These are phyloP conservation scores for Pyronema omphalodes DNA, from an alignment of 495 filamentous ascomycete genomes.

Conservation along the genomic window DNA sequence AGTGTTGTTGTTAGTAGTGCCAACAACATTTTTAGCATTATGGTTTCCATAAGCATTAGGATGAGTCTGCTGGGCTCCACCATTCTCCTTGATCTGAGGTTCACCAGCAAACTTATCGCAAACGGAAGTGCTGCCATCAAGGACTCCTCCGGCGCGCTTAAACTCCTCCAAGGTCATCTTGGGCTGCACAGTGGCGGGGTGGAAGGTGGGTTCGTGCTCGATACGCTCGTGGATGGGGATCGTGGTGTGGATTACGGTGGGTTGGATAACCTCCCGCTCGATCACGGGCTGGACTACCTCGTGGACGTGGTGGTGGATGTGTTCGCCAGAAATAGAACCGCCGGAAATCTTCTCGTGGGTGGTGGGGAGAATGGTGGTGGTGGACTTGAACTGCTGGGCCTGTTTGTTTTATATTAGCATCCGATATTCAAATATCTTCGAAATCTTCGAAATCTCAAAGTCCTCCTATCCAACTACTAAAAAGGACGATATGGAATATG, in stretches of 20 bases:
- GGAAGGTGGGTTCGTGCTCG: conserved; percentile 41
- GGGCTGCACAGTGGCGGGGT: conserved; percentile 38
- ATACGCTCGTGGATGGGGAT: conserved; percentile 48
- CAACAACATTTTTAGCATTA: too few relatives aligned
- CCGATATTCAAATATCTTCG: not conserved
- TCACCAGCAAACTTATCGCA: conserved; percentile 14
- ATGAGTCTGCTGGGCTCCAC: conserved; percentile 17
- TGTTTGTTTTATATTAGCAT: not conserved
- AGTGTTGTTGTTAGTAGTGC: too few relatives aligned
- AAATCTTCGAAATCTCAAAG: not conserved
- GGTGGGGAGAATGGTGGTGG: conserved; percentile 30
- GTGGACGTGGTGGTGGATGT: conserved; percentile 44
- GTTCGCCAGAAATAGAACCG: conserved; percentile 37
- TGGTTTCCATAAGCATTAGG: conserved; percentile 9
- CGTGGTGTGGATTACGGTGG: conserved; percentile 47
- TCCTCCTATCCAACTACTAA: too few relatives aligned
- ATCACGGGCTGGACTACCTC: conserved; percentile 49
- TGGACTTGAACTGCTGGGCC: conserved; percentile 31
- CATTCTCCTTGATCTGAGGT: conserved; percentile 21
- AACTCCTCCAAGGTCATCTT: conserved; percentile 44
- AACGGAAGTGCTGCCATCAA: conserved; percentile 28
- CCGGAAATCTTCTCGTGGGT: conserved; percentile 30
- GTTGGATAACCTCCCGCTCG: conserved; percentile 46
- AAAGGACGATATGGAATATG: not conserved
- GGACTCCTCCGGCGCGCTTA: conserved; percentile 35